Evolutionary conservation across 2,329 filamentous ascomycete species (phyloP).

Genomic region (Fusarium sublunatum): DNA sequence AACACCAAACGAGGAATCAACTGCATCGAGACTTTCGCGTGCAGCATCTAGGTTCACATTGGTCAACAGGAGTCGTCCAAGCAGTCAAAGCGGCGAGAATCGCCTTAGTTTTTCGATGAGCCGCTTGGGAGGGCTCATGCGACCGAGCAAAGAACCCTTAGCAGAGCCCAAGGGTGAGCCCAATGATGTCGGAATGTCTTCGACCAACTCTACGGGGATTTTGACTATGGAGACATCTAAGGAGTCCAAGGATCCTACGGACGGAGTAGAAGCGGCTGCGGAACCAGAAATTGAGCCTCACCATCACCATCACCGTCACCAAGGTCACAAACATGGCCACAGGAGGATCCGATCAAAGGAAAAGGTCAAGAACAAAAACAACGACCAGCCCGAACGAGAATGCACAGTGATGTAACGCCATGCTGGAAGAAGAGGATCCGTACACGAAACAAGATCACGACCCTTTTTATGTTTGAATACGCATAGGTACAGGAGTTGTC

Average conservation of each 20-base stretch:
- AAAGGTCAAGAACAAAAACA: conserved; percentile 52
- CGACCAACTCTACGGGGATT: conserved; percentile 43
- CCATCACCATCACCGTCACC: conserved; percentile 37
- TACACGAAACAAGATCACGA: conserved; percentile 5
- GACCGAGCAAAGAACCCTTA: conserved; percentile 60
- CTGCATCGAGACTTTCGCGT: conserved; percentile 66
- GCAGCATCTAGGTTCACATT: conserved; percentile 67
- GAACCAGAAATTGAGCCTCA: conserved; percentile 41
- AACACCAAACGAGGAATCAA: conserved; percentile 64
- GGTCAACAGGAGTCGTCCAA: conserved; percentile 63
- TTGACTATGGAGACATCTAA: conserved; percentile 41
- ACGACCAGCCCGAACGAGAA: conserved; percentile 58
- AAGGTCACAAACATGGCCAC: conserved; percentile 50
- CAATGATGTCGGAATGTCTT: conserved; percentile 42
- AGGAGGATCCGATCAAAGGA: conserved; percentile 55
- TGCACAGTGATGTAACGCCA: conserved; percentile 59
- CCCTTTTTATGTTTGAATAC: conserved; percentile 22
- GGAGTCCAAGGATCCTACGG: conserved; percentile 35
- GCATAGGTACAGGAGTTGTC: conserved; percentile 32
- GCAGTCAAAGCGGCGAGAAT: conserved; percentile 68
- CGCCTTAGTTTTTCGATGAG: conserved; percentile 69
- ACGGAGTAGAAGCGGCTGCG: conserved; percentile 36
- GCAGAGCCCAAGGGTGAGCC: conserved; percentile 42
- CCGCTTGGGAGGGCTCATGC: conserved; percentile 64
- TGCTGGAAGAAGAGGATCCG: neutral